phyloP scores from a whole-genome alignment of 2,329 filamentous ascomycete species.

The Ophiostoma angusticollis region DNA sequence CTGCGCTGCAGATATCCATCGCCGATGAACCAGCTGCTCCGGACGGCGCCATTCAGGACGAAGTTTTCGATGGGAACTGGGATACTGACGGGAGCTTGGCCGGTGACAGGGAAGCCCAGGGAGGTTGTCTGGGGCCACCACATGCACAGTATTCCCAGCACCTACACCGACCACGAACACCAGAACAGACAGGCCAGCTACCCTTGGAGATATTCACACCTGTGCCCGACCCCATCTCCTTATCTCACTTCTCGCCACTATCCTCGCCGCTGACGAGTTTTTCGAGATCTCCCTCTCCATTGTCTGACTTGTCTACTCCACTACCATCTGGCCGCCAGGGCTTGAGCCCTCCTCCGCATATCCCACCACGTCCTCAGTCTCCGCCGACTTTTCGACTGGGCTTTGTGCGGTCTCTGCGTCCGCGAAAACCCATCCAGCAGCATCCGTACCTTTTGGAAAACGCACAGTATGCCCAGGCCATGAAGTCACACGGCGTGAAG shows the following conservation, averaged over 20 bases:
- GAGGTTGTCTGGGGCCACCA: neutral
- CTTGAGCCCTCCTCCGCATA: neutral
- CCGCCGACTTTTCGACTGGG: slow-evolving; percentile 17
- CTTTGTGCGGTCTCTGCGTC: slow-evolving; percentile 39
- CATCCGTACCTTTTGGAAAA: slow-evolving; percentile 46
- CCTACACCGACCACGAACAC: neutral
- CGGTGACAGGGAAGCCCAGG: too few species aligned
- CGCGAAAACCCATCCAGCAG: slow-evolving; percentile 47
- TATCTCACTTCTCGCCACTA: slow-evolving; percentile 9
- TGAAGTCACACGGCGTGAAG: slow-evolving; percentile 41
- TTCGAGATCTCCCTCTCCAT: slow-evolving; percentile 3
- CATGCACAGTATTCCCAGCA: neutral
- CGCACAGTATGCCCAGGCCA: slow-evolving; percentile 37
- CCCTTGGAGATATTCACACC: neutral
- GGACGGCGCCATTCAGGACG: too few species aligned
- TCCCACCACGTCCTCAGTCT: slow-evolving; percentile 5
- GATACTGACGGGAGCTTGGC: too few species aligned
- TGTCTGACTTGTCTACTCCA: neutral
- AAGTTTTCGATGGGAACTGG: too few species aligned
- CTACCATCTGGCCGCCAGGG: neutral
- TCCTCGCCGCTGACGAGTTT: slow-evolving; percentile 8
- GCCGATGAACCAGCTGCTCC: neutral
- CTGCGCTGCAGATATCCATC: too few species aligned
- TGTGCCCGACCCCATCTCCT: neutral
- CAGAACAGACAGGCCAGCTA: neutral